These are phyloP conservation scores for Yarrowia yakushimensis DNA, from an alignment of 805 yeast species.

Conservation along the genomic window DNA sequence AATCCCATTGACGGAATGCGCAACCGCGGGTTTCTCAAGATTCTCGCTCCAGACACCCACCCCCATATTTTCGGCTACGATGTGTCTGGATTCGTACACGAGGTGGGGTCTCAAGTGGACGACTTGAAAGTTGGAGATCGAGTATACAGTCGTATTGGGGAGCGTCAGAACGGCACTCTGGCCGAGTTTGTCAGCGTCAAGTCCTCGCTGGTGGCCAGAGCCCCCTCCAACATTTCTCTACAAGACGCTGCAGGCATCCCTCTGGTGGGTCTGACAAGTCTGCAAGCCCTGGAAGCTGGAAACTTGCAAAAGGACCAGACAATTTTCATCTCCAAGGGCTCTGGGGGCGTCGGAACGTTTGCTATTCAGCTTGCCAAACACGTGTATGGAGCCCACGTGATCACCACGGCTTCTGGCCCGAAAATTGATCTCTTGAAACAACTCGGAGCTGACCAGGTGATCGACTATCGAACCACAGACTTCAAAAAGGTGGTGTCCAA, in stretches of 20 bases:
- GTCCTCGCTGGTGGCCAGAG: constrained; percentile 14
- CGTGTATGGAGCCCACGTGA: constrained; percentile 30
- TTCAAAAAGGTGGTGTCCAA: constrained; percentile 26
- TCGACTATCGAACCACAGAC: constrained; percentile 30
- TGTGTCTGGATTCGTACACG: constrained; percentile 32
- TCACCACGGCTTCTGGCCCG: constrained; percentile 29
- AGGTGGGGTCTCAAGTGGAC: constrained; percentile 29
- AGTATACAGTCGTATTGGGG: constrained; percentile 26
- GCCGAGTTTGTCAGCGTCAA: constrained; percentile 28
- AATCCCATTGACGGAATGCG: constrained; percentile 33
- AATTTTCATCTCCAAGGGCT: constrained; percentile 29
- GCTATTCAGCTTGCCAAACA: constrained; percentile 30
- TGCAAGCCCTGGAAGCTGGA: constrained; percentile 26
- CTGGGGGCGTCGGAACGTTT: constrained; percentile 29
- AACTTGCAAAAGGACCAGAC: constrained; percentile 26
- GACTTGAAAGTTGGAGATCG: constrained; percentile 30
- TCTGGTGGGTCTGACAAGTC: constrained; percentile 28
- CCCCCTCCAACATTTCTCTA: constrained; percentile 30
- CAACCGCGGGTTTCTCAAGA: constrained; percentile 26
- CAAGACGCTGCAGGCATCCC: constrained; percentile 31
- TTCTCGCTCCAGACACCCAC: constrained; percentile 14
- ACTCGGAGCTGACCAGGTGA: constrained; percentile 29
- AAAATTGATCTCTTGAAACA: constrained; percentile 26
- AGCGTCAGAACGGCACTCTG: constrained; percentile 26
- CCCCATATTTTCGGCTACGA: constrained; percentile 31